These are phyloP conservation scores for Candolleomyces eurysporus DNA, from an alignment of 768 basidiomycete species.

Conservation along the genomic window DNA sequence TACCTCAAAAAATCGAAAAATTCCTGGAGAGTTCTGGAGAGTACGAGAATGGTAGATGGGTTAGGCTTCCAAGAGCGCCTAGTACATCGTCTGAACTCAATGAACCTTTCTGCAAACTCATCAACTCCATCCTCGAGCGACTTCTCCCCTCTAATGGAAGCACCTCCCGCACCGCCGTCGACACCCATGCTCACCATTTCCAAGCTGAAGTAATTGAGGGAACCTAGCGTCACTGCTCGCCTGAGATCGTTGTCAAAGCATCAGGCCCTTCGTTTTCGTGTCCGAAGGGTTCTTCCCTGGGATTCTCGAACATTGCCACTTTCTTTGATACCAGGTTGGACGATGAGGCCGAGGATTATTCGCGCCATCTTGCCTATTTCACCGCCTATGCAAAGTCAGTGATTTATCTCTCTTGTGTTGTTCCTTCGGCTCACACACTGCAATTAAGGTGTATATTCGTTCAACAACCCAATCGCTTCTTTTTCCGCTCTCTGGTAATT, in stretches of 20 bases:
- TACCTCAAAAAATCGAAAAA: too few relatives aligned
- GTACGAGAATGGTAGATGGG: too few relatives aligned
- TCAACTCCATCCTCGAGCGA: too few relatives aligned
- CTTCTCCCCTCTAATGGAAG: too few relatives aligned
- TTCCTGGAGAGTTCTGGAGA: too few relatives aligned
- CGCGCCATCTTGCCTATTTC: not conserved
- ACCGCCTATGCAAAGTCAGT: not conserved
- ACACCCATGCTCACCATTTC: too few relatives aligned
- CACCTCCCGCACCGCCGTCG: not conserved
- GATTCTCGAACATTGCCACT: not conserved
- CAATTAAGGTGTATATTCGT: not conserved
- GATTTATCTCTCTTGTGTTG: too few relatives aligned
- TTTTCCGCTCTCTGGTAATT: not conserved
- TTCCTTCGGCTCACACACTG: not conserved
- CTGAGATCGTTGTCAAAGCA: not conserved
- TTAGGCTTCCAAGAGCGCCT: too few relatives aligned
- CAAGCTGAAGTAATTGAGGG: too few relatives aligned
- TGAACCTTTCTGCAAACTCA: too few relatives aligned
- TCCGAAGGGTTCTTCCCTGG: not conserved
- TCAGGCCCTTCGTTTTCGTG: not conserved
- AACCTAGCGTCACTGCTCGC: not conserved
- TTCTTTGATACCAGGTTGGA: not conserved
- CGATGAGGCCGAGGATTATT: not conserved
- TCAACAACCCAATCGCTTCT: conserved; percentile 1
- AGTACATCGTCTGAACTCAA: too few relatives aligned